Percentiles rank a stretch among this genome's conserved stretches.
Conservation (phyloP, 2,329 filamentous ascomycete species). For the Ascochyta clinopodiicola region DNA sequence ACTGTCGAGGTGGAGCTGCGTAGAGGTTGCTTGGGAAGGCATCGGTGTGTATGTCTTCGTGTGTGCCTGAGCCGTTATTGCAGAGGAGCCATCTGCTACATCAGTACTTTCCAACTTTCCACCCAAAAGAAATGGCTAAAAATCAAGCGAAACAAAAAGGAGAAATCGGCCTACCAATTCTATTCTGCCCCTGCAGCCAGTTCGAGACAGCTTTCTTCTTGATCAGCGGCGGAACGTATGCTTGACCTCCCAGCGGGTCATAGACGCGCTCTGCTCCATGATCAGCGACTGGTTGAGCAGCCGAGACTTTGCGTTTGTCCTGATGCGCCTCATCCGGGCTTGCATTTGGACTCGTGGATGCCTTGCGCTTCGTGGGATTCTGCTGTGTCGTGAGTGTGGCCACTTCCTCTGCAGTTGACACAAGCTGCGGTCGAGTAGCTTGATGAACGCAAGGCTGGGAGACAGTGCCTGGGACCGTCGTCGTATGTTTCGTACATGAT, state of each 20-base stretch:
- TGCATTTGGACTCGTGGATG: not conserved
- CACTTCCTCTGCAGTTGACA: not conserved
- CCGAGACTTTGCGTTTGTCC: not conserved
- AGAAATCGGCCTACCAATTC: slow-evolving; percentile 3
- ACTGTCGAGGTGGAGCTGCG: not conserved
- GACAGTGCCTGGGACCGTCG: not conserved
- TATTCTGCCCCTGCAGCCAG: slow-evolving; percentile 1
- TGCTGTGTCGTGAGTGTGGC: not conserved
- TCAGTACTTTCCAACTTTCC: not conserved
- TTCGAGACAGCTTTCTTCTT: slow-evolving; percentile 2
- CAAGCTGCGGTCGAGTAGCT: not conserved
- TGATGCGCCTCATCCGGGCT: not conserved
- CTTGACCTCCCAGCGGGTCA: slow-evolving; percentile 1
- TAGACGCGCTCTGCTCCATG: not conserved
- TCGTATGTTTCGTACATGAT: slow-evolving; percentile 17
- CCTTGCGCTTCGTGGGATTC: slow-evolving; percentile 1
- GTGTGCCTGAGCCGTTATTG: not conserved
- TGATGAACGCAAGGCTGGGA: not conserved
- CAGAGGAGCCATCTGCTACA: not conserved
- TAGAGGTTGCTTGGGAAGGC: not conserved
- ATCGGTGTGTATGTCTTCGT: not conserved
- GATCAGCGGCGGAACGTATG: not conserved
- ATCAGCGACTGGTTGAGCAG: not conserved
- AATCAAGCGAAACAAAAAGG: not conserved
- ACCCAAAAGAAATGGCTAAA: not conserved